phyloP scores from a whole-genome alignment of 257 asterid species.

The Ilex aquifolium region DNA sequence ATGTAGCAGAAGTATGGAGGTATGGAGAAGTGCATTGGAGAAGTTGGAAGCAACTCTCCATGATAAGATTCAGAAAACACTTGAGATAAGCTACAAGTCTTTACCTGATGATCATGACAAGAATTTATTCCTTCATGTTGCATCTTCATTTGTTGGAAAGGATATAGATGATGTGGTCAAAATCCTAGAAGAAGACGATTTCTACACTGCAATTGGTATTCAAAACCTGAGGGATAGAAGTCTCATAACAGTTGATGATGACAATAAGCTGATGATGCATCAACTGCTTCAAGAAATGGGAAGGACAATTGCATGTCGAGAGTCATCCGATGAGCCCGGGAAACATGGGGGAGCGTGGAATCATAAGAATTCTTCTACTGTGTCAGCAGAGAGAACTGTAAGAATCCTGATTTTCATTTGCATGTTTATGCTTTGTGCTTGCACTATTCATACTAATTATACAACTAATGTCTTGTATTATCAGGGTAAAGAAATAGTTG shows the following conservation, averaged over 20 bases:
- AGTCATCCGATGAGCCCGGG: neutral
- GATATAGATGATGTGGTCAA: neutral
- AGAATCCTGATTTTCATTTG: no score
- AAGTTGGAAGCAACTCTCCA: neutral
- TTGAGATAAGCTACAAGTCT: neutral
- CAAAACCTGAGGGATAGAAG: neutral
- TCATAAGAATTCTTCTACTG: no score
- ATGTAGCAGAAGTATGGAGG: constrained; percentile 1
- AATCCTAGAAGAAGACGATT: neutral
- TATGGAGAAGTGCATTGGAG: constrained; percentile 11
- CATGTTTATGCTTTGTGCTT: no score
- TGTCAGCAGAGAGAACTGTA: no score
- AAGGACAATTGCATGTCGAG: neutral
- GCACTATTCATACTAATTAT: no score
- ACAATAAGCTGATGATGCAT: constrained; percentile 1
- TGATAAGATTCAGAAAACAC: neutral
- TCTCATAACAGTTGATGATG: neutral
- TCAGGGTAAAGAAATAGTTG: no score
- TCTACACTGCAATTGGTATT: neutral
- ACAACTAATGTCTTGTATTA: no score
- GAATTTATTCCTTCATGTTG: neutral
- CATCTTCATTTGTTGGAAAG: neutral
- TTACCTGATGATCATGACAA: constrained; percentile 1
- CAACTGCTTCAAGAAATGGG: neutral
- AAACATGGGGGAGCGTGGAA: no score